Evolutionary conservation across 805 yeast genomes (phyloP).

Genomic region (Wickerhamomyces mucosus): DNA sequence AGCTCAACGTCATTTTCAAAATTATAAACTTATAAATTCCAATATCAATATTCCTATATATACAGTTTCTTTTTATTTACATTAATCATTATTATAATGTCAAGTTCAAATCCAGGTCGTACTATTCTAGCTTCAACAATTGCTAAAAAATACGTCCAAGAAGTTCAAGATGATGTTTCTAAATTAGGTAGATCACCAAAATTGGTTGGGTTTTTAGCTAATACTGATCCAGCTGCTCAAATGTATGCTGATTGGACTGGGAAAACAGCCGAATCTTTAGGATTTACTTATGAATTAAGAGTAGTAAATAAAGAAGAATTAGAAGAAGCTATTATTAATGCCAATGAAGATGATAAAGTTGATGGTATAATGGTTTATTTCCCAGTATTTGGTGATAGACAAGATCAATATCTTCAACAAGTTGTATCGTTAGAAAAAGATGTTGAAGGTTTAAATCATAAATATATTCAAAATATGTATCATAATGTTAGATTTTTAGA

Average conservation of each 20-base stretch:
- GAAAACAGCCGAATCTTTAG: slow-evolving; percentile 78
- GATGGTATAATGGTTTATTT: slow-evolving; percentile 96
- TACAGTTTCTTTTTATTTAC: not conserved
- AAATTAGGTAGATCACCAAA: slow-evolving; percentile 51
- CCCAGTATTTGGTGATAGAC: slow-evolving; percentile 93
- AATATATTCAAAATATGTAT: slow-evolving; percentile 88
- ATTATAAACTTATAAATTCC: too few species aligned
- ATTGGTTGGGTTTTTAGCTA: slow-evolving; percentile 87
- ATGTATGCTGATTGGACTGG: slow-evolving; percentile 96
- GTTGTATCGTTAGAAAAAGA: slow-evolving; percentile 87
- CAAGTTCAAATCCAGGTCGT: slow-evolving; percentile 37
- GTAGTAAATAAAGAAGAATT: slow-evolving; percentile 68
- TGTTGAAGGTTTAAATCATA: slow-evolving; percentile 90
- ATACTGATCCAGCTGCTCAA: slow-evolving; percentile 88
- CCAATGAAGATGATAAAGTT: slow-evolving; percentile 66
- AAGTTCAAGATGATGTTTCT: slow-evolving; percentile 51
- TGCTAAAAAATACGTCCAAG: slow-evolving; percentile 73
- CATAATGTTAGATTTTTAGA: slow-evolving; percentile 87
- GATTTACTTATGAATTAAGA: slow-evolving; percentile 74
- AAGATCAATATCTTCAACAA: slow-evolving; percentile 93
- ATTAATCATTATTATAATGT: too few species aligned
- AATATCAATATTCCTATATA: not conserved
- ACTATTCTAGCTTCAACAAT: slow-evolving; percentile 82
- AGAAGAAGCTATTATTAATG: slow-evolving; percentile 74
- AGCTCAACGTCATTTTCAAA: too few species aligned